Evolutionary conservation across 2,329 filamentous ascomycete genomes (phyloP).

Genomic region (Alternaria metachromatica): DNA sequence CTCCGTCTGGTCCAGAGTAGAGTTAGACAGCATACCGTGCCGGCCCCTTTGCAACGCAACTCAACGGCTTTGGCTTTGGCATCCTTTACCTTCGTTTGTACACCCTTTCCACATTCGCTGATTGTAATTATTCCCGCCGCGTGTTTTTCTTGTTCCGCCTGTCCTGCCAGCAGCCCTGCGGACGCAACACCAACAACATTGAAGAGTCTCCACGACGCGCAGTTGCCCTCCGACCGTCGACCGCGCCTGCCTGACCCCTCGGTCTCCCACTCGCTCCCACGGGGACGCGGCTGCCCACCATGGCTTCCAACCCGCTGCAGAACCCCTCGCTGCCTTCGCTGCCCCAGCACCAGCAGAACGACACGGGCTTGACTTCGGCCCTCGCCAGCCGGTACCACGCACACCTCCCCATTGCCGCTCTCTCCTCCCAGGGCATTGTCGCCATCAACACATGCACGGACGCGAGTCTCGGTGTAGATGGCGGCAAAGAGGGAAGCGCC

Average conservation of each 20-base stretch:
- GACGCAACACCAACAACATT: conserved; percentile 8
- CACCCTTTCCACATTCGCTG: conserved; percentile 40
- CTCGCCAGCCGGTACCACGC: conserved; percentile 91
- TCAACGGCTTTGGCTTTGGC: conserved; percentile 26
- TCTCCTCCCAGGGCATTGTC: conserved; percentile 91
- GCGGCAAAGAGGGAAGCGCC: conserved; percentile 87
- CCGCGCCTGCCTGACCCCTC: conserved; percentile 27
- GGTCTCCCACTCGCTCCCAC: conserved; percentile 44
- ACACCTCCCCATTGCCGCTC: conserved; percentile 81
- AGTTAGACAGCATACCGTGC: conserved; percentile 19
- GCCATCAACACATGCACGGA: conserved; percentile 94
- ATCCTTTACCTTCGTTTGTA: conserved; percentile 40
- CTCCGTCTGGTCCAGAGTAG: conserved; percentile 2
- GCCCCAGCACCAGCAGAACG: conserved; percentile 80
- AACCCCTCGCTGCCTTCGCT: conserved; percentile 87
- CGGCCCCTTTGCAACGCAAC: conserved; percentile 28
- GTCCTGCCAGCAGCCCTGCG: conserved; percentile 33
- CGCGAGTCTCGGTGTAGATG: conserved; percentile 86
- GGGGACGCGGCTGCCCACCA: conserved; percentile 55
- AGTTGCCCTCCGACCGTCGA: conserved; percentile 7
- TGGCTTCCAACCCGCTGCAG: conserved; percentile 64
- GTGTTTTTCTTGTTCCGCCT: conserved; percentile 21
- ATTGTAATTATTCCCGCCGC: conserved; percentile 25
- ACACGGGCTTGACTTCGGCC: conserved; percentile 80
- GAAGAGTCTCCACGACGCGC: conserved; percentile 11